Evolutionary conservation across 2,329 filamentous ascomycete genomes (phyloP).

Genomic region (Botryotinia convoluta): DNA sequence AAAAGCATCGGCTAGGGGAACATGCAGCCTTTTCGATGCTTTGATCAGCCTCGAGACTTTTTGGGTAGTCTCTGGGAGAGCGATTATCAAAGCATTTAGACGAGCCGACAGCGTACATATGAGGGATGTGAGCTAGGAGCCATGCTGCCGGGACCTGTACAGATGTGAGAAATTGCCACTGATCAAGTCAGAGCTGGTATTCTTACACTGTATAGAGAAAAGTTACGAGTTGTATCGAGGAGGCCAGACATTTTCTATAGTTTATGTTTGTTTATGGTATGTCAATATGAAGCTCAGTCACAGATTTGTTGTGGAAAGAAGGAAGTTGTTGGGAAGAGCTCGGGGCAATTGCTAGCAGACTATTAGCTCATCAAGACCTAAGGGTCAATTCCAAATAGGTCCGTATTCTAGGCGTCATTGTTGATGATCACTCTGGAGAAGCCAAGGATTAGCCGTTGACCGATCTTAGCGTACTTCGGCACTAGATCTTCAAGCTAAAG

Average conservation of each 20-base stretch:
- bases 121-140: background rate
- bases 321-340: background rate
- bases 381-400: background rate
- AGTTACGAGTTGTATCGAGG: background rate
- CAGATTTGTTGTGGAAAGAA: background rate
- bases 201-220: conserved; percentile 13
- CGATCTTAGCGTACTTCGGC: background rate
- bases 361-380: background rate
- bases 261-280: background rate
- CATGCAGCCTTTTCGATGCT: background rate
- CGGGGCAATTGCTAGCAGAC: background rate
- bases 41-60: background rate
- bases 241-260: background rate
- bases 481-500: background rate
- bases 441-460: background rate
- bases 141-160: conserved; percentile 10
- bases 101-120: background rate
- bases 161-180: background rate
- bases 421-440: background rate
- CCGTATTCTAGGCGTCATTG: background rate
- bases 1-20: too few relatives aligned
- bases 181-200: background rate
- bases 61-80: background rate
- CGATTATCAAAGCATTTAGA: conserved; percentile 4
- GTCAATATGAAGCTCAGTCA: background rate